Evolutionary conservation across 441 rosid genomes (phyloP).

Genomic region (Populus hybrid): DNA sequence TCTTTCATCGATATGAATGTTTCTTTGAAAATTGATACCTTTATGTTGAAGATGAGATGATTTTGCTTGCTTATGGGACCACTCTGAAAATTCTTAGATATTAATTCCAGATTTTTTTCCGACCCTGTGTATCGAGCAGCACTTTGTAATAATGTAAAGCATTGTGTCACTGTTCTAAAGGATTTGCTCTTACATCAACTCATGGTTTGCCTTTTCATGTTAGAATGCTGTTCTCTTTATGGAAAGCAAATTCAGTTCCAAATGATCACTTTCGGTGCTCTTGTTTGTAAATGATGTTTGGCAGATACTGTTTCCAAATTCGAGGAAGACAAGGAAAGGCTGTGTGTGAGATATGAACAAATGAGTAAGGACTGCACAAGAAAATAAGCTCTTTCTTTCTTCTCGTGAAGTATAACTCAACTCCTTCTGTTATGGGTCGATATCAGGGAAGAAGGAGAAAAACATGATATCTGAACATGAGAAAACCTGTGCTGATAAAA

Average conservation of each 20-base stretch:
- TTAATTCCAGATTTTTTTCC: no score
- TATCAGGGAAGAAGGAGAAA: constrained; percentile 77
- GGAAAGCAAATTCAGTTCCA: background rate
- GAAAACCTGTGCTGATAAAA: constrained; percentile 55
- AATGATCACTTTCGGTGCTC: background rate
- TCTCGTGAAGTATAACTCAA: constrained; percentile 1
- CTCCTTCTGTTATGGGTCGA: constrained; percentile 19
- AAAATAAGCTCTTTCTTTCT: no score
- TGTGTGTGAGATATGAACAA: constrained; percentile 71
- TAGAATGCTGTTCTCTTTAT: background rate
- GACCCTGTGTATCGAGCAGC: no score
- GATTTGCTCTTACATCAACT: background rate
- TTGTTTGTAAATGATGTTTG: constrained; percentile 9
- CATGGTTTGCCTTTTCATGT: background rate
- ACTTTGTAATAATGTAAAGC: no score
- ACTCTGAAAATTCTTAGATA: background rate
- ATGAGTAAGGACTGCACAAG: constrained; percentile 42
- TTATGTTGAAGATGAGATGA: background rate
- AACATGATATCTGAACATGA: constrained; percentile 59
- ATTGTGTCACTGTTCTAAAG: no score
- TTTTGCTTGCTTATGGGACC: background rate
- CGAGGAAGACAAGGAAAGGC: constrained; percentile 76
- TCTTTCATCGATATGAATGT: no score
- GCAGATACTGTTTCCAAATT: constrained; percentile 66
- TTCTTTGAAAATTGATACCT: no score